These are phyloP conservation scores for Kwoniella sp. DNA, from an alignment of 768 basidiomycete genomes.

Conservation along the genomic window DNA sequence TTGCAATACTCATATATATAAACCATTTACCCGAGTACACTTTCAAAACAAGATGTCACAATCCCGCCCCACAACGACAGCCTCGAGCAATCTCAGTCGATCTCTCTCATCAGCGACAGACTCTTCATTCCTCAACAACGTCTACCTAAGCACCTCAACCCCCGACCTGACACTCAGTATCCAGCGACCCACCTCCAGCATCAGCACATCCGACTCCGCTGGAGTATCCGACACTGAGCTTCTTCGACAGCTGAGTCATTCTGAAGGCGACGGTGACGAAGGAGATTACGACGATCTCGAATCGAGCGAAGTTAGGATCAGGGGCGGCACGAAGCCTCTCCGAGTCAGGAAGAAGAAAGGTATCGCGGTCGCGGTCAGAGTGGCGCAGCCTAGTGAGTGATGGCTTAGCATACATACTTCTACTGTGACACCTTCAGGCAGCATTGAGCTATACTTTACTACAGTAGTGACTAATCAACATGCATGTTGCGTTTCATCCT, in stretches of 20 bases:
- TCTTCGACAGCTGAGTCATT: not conserved
- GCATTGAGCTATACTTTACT: too few species aligned
- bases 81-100: constrained; percentile 2
- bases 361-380: constrained; percentile 1
- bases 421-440: too few species aligned
- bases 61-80: not conserved
- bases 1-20: too few species aligned
- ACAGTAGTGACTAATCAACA: too few species aligned
- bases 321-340: constrained; percentile 36
- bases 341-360: constrained; percentile 35
- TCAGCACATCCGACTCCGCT: not conserved
- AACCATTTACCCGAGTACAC: not conserved
- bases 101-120: constrained; percentile 2
- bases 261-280: not conserved
- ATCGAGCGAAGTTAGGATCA: not conserved
- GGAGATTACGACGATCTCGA: constrained; percentile 15
- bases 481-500: too few species aligned
- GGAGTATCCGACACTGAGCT: not conserved
- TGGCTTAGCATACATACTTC: not conserved
- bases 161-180: not conserved
- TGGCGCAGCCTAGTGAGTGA: constrained; percentile 28
- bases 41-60: not conserved
- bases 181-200: too few species aligned
- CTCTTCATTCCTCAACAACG: constrained; percentile 11
- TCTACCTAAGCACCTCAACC: constrained; percentile 6